Conservation (phyloP, 129 eudicot genomes). For the Flaveria ramosissima region DNA sequence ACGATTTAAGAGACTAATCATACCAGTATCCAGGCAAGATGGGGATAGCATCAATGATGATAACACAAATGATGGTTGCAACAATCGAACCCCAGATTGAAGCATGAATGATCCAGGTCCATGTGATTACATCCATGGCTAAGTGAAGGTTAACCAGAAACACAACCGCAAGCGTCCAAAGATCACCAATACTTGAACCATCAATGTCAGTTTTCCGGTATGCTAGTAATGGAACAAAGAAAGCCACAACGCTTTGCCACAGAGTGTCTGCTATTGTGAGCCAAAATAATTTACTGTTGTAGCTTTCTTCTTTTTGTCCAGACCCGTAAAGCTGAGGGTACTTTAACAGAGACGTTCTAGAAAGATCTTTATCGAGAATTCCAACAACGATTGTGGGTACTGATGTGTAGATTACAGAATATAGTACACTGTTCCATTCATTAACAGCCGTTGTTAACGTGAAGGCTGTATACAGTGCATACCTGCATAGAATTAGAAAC, state of each 20-base stretch:
- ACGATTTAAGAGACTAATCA: constrained; percentile 23
- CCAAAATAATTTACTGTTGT: constrained; percentile 73
- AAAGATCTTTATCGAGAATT: constrained; percentile 81
- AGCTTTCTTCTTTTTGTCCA: constrained; percentile 80
- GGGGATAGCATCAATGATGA: constrained; percentile 65
- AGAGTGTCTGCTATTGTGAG: constrained; percentile 67
- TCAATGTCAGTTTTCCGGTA: constrained; percentile 68
- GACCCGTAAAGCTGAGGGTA: constrained; percentile 81
- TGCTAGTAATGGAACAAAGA: constrained; percentile 64
- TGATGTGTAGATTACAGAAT: constrained; percentile 77
- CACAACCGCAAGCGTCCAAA: constrained; percentile 86
- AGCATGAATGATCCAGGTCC: constrained; percentile 83
- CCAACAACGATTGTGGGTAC: constrained; percentile 84
- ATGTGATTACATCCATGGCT: constrained; percentile 82
- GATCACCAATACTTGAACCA: constrained; percentile 75
- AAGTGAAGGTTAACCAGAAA: constrained; percentile 77
- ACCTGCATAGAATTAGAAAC: constrained; percentile 57
- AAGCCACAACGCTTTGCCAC: constrained; percentile 88
- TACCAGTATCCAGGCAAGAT: constrained; percentile 88
- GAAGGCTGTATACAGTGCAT: constrained; percentile 62
- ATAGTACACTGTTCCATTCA: constrained; percentile 92
- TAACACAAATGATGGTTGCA: constrained; percentile 76
- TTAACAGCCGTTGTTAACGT: constrained; percentile 79
- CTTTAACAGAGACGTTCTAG: constrained; percentile 59
- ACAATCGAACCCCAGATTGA: constrained; percentile 83